These are phyloP conservation scores for Coemansia sp. DNA, from an alignment of 192 early-diverging fungal species.

Conservation along the genomic window DNA sequence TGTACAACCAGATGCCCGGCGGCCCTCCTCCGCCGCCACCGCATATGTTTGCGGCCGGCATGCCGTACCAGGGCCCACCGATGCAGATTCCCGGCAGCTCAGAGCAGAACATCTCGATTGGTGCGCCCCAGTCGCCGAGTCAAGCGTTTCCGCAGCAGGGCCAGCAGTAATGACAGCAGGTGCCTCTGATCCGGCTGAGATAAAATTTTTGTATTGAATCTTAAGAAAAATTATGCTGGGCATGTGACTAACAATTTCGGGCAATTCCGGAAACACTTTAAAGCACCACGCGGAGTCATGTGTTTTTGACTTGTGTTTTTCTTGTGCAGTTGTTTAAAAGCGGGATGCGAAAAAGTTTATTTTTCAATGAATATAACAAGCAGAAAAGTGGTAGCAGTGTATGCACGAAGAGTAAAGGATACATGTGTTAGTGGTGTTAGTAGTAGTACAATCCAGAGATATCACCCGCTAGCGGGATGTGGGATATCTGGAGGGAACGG, in stretches of 20 bases:
- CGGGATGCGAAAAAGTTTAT: too few species aligned
- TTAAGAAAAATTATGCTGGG: neutral
- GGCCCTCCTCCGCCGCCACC: constrained; percentile 19
- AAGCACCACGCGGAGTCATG: constrained; percentile 3
- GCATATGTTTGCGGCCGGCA: constrained; percentile 26
- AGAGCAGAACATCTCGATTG: neutral
- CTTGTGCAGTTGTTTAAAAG: too few species aligned
- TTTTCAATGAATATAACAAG: too few species aligned
- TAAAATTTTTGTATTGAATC: neutral
- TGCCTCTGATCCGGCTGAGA: neutral
- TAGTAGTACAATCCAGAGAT: too few species aligned
- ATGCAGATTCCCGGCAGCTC: neutral
- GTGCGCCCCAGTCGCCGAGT: neutral
- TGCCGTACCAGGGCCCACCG: constrained; percentile 12
- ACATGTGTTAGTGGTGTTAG: too few species aligned
- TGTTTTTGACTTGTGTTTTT: neutral
- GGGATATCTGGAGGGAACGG: neutral
- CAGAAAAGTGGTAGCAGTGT: too few species aligned
- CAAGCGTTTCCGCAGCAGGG: neutral
- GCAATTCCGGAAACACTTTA: constrained; percentile 2
- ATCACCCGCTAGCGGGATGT: too few species aligned
- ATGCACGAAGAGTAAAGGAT: too few species aligned
- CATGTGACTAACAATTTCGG: neutral
- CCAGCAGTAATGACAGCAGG: neutral
- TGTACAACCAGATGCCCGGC: constrained; percentile 34